phyloP scores from a whole-genome alignment of 495 filamentous ascomycete genomes.

The Staphylotrichum tortipilum region DNA sequence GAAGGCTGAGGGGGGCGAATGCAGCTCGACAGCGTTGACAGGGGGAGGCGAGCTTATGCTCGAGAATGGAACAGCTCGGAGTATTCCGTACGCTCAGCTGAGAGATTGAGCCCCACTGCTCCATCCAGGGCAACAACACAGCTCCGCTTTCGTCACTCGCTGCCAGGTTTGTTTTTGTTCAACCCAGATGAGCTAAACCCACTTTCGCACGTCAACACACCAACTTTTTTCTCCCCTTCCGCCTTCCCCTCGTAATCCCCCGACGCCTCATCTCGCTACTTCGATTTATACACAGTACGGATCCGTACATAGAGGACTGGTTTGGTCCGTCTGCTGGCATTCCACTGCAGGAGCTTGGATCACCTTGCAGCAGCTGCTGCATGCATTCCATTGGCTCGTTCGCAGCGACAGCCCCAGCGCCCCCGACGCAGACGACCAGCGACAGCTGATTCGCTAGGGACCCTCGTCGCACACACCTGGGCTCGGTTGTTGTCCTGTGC shows the following conservation, averaged over 20 bases:
- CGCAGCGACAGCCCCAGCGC: neutral
- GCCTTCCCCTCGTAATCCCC: no score
- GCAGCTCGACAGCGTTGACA: no score
- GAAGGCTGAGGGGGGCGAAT: no score
- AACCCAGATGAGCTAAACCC: neutral
- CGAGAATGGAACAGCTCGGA: no score
- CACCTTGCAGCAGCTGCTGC: neutral
- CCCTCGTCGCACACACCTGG: neutral
- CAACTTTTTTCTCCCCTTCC: slow-evolving; percentile 1
- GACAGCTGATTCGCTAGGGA: no score
- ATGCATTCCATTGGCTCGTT: neutral
- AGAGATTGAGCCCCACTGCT: slow-evolving; percentile 13
- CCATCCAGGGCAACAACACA: slow-evolving; percentile 13
- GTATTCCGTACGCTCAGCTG: no score
- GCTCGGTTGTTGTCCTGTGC: neutral
- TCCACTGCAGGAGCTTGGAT: neutral
- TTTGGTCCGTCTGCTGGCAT: no score
- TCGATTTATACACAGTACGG: no score
- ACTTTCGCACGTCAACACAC: slow-evolving; percentile 5
- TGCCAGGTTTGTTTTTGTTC: slow-evolving; percentile 8
- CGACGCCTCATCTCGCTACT: no score
- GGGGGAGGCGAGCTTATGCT: no score
- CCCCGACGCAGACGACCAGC: no score
- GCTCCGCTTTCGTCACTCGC: slow-evolving; percentile 9
- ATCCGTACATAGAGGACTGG: no score